Percentiles rank a stretch among this genome's conserved stretches.
Evolutionary conservation across 2,329 filamentous ascomycete species (phyloP).

Genomic region (Colletotrichum sp.): DNA sequence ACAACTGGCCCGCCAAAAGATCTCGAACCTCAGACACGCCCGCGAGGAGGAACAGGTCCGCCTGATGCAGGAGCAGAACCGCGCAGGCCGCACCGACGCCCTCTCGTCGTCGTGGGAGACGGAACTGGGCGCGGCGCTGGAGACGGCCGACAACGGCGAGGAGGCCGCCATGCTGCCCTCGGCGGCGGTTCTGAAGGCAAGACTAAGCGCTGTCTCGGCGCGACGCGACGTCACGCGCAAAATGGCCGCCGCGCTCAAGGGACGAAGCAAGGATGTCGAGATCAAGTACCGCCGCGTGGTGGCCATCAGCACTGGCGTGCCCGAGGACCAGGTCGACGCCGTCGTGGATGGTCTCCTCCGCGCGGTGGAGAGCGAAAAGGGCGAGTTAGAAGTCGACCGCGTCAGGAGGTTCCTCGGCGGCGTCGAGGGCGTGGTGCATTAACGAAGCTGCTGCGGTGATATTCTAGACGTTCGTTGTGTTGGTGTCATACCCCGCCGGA

Average conservation of each 20-base stretch:
- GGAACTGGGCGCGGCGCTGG: conserved; percentile 54
- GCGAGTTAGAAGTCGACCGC: conserved; percentile 76
- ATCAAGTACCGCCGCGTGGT: conserved; percentile 89
- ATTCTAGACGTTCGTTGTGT: neutral
- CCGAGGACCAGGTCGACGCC: conserved; percentile 79
- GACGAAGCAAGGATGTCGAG: conserved; percentile 83
- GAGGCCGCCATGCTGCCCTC: conserved; percentile 59
- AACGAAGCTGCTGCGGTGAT: neutral
- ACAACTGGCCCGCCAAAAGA: conserved; percentile 72
- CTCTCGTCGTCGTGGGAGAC: conserved; percentile 59
- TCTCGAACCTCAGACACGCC: conserved; percentile 78
- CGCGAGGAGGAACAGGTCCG: conserved; percentile 71
- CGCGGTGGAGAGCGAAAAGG: conserved; percentile 87
- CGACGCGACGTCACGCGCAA: conserved; percentile 72
- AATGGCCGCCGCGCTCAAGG: conserved; percentile 74
- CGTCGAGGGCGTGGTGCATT: conserved; percentile 68
- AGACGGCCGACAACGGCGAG: conserved; percentile 37
- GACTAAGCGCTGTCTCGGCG: conserved; percentile 71
- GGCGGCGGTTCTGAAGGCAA: conserved; percentile 66
- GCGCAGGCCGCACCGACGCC: conserved; percentile 45
- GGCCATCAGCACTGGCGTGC: conserved; percentile 81
- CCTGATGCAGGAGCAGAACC: conserved; percentile 45
- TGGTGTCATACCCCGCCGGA: conserved; percentile 12
- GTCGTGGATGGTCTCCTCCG: conserved; percentile 80
- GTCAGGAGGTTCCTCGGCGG: conserved; percentile 82